Evolutionary conservation across 495 filamentous ascomycete species (phyloP), one percentile per base, ranked within the genome.

Genomic region (Podospora australis): DNA sequence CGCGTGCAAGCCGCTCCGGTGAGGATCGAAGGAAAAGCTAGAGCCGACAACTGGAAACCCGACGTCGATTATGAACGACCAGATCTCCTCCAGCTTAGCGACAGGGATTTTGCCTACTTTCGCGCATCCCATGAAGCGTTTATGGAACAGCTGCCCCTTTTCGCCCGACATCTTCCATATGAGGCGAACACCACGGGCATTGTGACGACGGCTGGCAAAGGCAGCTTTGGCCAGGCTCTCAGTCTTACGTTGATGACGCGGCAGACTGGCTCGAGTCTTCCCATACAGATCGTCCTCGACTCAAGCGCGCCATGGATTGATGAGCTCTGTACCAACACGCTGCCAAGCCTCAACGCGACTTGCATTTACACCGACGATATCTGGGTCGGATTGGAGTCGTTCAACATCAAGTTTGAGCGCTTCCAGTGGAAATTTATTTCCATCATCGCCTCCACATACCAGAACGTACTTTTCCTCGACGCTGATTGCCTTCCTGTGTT

Each of bases 401-500:
- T 0, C 16, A 46, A 30, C 22, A 58, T 44, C 2, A 44, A 35
- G 45, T 44, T 57, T 20, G 26, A 38, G 4, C 66, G 71, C 44
- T 83, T 71, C 52, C 81, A 84, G 54, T 72, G 80, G 52, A 83
- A 83, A 59, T 62, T 69, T n/a, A 72, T 83, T 46, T 72, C 81
- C 2, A 69, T 83, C 4, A 64, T 82, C 1, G 78, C 82, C 55
- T 82, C 77, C 0, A 72, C 73, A 8, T 84, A 83, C 35, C 72
- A 80, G 54, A 64, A 78, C 42, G 64, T 84, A 2, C 69, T 84
- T 20, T 80, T 79, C 64, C 74, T 84, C 65, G 81, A 84, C 54
- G 73, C 75, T 26, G 79, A 83, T 52, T 70, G 66, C 45, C 72
- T 83, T 32, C 76, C 78, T 6, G 55, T 81, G 7, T 60, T 69